phyloP scores from a whole-genome alignment of 2,329 filamentous ascomycete genomes.

The Aspergillus uvarum region DNA sequence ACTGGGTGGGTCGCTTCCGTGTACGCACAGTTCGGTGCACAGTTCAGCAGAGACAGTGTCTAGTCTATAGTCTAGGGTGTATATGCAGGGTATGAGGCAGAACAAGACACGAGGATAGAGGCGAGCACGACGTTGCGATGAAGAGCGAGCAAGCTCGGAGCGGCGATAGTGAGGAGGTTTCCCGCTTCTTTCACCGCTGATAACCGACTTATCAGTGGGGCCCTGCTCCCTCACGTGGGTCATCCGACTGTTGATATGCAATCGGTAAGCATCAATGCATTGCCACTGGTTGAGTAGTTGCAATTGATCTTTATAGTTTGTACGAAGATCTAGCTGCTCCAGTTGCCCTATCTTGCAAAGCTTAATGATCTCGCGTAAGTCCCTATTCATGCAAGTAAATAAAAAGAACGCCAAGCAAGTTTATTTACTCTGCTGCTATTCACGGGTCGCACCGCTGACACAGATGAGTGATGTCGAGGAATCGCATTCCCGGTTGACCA shows the following conservation, averaged over 20 bases:
- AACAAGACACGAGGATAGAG: not conserved
- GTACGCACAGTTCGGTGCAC: not conserved
- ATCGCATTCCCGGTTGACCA: too few relatives aligned
- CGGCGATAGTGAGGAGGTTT: not conserved
- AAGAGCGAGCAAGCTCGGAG: not conserved
- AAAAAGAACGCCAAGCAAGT: too few relatives aligned
- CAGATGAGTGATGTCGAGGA: too few relatives aligned
- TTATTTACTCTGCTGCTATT: too few relatives aligned
- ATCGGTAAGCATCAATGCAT: too few relatives aligned
- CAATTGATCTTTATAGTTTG: too few relatives aligned
- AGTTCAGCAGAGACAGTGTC: not conserved
- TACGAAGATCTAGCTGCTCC: too few relatives aligned
- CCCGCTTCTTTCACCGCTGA: not conserved
- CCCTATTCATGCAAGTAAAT: too few relatives aligned
- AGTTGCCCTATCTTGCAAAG: too few relatives aligned
- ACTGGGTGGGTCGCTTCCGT: not conserved
- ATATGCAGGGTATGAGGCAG: not conserved
- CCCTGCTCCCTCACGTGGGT: not conserved
- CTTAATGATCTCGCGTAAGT: too few relatives aligned
- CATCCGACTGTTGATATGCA: not conserved
- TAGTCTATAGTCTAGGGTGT: not conserved
- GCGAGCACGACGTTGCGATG: not conserved
- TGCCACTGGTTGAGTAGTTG: too few relatives aligned
- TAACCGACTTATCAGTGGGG: constrained; percentile 3
- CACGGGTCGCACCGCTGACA: too few relatives aligned